These are phyloP conservation scores for Cladosporium sp. DNA, from an alignment of 2,329 filamentous ascomycete species.

Conservation along the genomic window DNA sequence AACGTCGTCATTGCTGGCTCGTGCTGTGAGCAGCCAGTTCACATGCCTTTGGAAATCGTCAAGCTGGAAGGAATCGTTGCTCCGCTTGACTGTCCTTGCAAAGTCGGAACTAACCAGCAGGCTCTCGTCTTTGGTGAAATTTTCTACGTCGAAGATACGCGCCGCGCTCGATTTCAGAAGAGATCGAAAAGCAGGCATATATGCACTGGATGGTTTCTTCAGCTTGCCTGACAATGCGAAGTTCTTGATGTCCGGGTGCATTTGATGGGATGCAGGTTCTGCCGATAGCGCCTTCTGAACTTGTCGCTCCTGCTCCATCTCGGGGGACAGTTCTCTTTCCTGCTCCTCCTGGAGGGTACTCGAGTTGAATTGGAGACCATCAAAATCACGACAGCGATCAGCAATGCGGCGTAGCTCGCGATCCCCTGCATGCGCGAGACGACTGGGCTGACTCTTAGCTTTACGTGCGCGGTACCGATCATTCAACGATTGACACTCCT, in stretches of 20 bases:
- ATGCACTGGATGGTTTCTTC: conserved; percentile 28
- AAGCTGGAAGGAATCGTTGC: conserved; percentile 10
- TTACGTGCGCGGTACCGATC: conserved; percentile 42
- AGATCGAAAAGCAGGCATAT: conserved; percentile 44
- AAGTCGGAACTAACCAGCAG: conserved; percentile 53
- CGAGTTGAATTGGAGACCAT: conserved; percentile 15
- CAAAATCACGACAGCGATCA: conserved; percentile 19
- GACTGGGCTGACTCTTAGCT: conserved; percentile 11
- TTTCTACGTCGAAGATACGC: conserved; percentile 26
- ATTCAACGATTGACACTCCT: conserved; percentile 51
- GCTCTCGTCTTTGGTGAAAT: conserved; percentile 33
- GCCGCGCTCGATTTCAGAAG: conserved; percentile 42
- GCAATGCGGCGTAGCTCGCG: conserved; percentile 25
- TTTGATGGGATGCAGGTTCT: conserved; percentile 36
- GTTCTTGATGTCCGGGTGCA: conserved; percentile 41
- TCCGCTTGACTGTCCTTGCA: conserved; percentile 38
- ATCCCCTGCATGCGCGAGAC: background rate
- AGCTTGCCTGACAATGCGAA: conserved; percentile 41
- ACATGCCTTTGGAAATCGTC: conserved; percentile 53
- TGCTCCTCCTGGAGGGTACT: conserved; percentile 59
- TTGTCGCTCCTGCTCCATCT: conserved; percentile 58
- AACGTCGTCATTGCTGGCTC: conserved; percentile 5
- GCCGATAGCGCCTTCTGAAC: conserved; percentile 43
- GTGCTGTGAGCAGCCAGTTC: conserved; percentile 49
- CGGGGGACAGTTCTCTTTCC: conserved; percentile 62